Conservation (phyloP, 2,329 filamentous ascomycete genomes). For the Colletotrichum chrysophilum region DNA sequence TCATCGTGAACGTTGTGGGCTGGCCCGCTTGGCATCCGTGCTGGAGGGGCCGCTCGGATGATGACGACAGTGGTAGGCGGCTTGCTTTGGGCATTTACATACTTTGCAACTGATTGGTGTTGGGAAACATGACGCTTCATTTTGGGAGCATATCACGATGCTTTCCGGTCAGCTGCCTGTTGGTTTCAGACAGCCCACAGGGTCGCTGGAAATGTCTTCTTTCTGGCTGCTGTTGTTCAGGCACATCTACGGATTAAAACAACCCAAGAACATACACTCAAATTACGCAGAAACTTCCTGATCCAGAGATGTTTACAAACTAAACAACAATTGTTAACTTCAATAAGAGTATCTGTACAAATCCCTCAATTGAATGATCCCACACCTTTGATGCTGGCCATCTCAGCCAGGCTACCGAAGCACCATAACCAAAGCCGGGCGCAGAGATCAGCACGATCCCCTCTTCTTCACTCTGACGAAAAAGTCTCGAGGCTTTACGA, state of each 20-base stretch:
- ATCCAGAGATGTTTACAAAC: too few relatives aligned
- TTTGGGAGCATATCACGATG: background rate
- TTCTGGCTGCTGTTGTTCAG: background rate
- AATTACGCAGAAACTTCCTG: background rate
- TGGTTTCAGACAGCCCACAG: background rate
- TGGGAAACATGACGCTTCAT: background rate
- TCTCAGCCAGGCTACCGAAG: too few relatives aligned
- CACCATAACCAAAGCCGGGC: background rate
- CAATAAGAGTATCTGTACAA: background rate
- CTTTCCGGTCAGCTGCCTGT: background rate
- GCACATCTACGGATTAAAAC: background rate
- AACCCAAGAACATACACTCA: background rate
- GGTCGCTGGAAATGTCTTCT: background rate
- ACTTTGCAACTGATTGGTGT: background rate
- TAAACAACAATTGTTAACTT: accelerated
- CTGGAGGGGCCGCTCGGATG: background rate
- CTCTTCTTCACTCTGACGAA: background rate
- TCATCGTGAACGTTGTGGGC: accelerated
- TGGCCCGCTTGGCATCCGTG: background rate
- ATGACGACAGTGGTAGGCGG: background rate
- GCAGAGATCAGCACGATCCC: background rate
- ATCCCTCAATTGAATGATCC: background rate
- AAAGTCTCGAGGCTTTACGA: background rate
- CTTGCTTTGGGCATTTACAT: background rate
- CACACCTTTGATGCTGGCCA: background rate